Percentiles rank a stretch among this genome's conserved stretches.
Evolutionary conservation across 352 stramenopile genomes (phyloP).

Genomic region (Bremia lactucae): DNA sequence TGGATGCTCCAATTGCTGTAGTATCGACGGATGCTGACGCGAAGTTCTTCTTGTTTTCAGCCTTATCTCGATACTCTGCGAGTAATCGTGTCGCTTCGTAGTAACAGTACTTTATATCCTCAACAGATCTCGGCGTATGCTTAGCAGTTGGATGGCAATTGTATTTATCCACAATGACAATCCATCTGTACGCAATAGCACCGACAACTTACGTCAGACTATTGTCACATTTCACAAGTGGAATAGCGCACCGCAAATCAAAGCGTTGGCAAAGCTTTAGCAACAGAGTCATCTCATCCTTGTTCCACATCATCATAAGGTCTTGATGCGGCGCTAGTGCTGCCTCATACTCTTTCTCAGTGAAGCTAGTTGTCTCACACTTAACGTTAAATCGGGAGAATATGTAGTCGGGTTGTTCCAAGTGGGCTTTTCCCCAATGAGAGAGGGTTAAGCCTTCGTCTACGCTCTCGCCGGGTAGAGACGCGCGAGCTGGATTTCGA

Average conservation of each 20-base stretch:
- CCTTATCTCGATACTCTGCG: slow-evolving; percentile 27
- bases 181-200: slow-evolving; percentile 26
- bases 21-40: not conserved
- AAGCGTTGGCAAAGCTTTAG: slow-evolving; percentile 40
- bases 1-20: slow-evolving; percentile 1
- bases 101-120: slow-evolving; percentile 69
- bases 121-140: slow-evolving; percentile 26
- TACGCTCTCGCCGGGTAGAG: slow-evolving; percentile 26
- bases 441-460: slow-evolving; percentile 36
- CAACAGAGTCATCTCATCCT: slow-evolving; percentile 48
- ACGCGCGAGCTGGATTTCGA: slow-evolving; percentile 38
- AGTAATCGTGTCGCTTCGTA: slow-evolving; percentile 46
- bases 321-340: slow-evolving; percentile 31
- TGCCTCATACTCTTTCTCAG: slow-evolving; percentile 41
- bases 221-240: not conserved
- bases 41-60: slow-evolving; percentile 13
- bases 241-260: slow-evolving; percentile 28
- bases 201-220: not conserved
- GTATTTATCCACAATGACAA: slow-evolving; percentile 53
- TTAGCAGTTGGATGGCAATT: slow-evolving; percentile 33
- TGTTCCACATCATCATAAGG: slow-evolving; percentile 46
- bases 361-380: slow-evolving; percentile 36
- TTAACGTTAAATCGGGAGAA: slow-evolving; percentile 62
- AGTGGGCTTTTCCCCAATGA: slow-evolving; percentile 54
- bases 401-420: slow-evolving; percentile 49